Evolutionary conservation across 164 flowering plant genomes (phyloP), one percentile per base, ranked within the genome.

Genomic region (Cinnamomum chago): DNA sequence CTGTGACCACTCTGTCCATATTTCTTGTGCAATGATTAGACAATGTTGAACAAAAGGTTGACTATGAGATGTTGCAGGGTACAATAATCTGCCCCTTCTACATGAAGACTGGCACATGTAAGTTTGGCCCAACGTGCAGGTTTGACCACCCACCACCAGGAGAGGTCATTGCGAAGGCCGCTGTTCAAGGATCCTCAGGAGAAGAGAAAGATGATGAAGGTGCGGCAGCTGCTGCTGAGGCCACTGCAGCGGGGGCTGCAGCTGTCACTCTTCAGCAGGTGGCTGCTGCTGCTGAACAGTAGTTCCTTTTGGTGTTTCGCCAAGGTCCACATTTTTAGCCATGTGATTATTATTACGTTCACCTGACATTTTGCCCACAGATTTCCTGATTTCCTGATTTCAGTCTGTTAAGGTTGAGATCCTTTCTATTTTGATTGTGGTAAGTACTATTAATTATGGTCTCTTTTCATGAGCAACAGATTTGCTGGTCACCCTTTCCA

Each of bases 121-220:
- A 89, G 82, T 92, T 83, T 71, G 93, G 97, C 5, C 76, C 83
- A 12, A 83, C 87, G 12, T 95, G 99, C 88, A 89, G 79, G 82
- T 95, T 93, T 84, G 99, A 95, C 73, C 99, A 95, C 77, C 97
- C 99, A 50, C 92, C 99, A 2, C 97, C 97, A 1, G 95, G 91
- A 24, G 97, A 95, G 84, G 97, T 86, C 58, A 78, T 93, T 79
- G 90, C 92, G 10, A 82, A 80, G 81, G 88, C 91, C 5, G 27
- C 51, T 18, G 74, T 18, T 9, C 67, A 72, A 72, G 67, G 52
- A 33, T 4, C 75, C 2, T 58, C 65, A 24, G 73, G 65, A 12
- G 73, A 58, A 55, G 62, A 64, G 64, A 64, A 3, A 25, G 67
- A 24, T 64, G 67, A 15, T 2, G 67, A 64, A 12, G 7, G 4